These are phyloP conservation scores for Scedosporium boydii DNA, from an alignment of 2,329 filamentous ascomycete species.

Conservation along the genomic window DNA sequence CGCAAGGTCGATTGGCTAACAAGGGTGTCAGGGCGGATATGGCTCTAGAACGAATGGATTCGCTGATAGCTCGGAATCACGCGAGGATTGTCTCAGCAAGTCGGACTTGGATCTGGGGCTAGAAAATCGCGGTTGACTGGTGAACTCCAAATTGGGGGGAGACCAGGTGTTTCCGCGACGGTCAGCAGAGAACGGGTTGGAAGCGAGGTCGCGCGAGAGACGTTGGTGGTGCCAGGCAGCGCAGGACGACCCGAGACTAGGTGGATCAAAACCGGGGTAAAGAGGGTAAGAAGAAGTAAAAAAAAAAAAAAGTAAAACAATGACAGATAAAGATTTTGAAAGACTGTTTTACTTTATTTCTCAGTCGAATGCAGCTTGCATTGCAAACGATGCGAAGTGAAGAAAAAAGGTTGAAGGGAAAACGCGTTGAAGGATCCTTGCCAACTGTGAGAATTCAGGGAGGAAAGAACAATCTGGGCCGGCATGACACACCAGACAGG, in stretches of 20 bases:
- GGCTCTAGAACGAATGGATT: neutral
- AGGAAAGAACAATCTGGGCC: neutral
- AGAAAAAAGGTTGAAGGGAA: neutral
- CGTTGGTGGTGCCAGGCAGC: neutral
- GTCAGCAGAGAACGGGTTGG: neutral
- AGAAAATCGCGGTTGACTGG: neutral
- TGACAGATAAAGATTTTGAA: neutral
- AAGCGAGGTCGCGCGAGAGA: neutral
- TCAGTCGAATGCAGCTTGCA: conserved; percentile 4
- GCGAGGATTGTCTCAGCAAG: neutral
- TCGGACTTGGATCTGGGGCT: neutral
- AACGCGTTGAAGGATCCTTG: conserved; percentile 3
- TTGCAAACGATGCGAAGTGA: neutral
- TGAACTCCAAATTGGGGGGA: neutral
- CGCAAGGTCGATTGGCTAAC: neutral
- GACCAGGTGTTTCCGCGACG: neutral
- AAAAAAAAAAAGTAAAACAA: conserved; percentile 2
- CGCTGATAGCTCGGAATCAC: neutral
- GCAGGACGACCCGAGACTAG: neutral
- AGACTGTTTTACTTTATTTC: neutral
- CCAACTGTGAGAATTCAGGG: neutral
- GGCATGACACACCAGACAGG: neutral
- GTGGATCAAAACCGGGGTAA: neutral
- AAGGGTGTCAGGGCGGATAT: neutral
- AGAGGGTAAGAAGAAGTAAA: neutral